Conservation (phyloP, 805 yeast species). For the Wickerhamomyces silvicola region DNA sequence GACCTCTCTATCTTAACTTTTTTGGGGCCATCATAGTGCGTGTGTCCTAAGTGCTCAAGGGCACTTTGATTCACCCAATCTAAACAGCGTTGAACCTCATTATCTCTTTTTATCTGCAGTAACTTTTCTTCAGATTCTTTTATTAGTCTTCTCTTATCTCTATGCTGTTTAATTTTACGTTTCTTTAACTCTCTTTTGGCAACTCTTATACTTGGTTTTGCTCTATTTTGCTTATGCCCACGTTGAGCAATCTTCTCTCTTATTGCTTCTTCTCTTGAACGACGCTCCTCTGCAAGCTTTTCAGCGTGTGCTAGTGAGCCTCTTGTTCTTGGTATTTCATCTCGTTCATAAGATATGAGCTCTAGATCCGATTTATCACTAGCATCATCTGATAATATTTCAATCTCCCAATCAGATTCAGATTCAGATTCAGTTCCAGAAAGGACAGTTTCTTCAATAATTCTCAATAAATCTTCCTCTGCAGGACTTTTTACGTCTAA, state of each 20-base stretch:
- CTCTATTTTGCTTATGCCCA: slow-evolving; percentile 17
- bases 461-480: slow-evolving; percentile 33
- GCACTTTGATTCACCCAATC: slow-evolving; percentile 63
- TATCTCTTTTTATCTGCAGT: slow-evolving; percentile 28
- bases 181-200: slow-evolving; percentile 29
- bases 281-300: slow-evolving; percentile 14
- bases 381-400: slow-evolving; percentile 7
- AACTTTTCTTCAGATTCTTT: slow-evolving; percentile 24
- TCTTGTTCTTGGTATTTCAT: slow-evolving; percentile 21
- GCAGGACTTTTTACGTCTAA: slow-evolving; percentile 36
- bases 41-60: slow-evolving; percentile 40
- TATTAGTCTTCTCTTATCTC: slow-evolving; percentile 22
- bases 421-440: slow-evolving; percentile 27
- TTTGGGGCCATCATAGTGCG: slow-evolving; percentile 47
- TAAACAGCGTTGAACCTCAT: slow-evolving; percentile 39
- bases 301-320: slow-evolving; percentile 20
- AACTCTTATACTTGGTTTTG: slow-evolving; percentile 30
- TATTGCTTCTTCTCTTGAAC: slow-evolving; percentile 6
- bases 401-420: slow-evolving; percentile 12
- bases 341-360: too few relatives aligned
- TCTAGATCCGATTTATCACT: not conserved
- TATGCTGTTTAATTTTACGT: slow-evolving; percentile 27
- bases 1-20: slow-evolving; percentile 1
- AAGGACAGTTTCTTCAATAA: slow-evolving; percentile 31
- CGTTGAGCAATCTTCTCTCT: slow-evolving; percentile 13